phyloP scores from a whole-genome alignment of 768 basidiomycete genomes.

The Kwoniella dejecticola region DNA sequence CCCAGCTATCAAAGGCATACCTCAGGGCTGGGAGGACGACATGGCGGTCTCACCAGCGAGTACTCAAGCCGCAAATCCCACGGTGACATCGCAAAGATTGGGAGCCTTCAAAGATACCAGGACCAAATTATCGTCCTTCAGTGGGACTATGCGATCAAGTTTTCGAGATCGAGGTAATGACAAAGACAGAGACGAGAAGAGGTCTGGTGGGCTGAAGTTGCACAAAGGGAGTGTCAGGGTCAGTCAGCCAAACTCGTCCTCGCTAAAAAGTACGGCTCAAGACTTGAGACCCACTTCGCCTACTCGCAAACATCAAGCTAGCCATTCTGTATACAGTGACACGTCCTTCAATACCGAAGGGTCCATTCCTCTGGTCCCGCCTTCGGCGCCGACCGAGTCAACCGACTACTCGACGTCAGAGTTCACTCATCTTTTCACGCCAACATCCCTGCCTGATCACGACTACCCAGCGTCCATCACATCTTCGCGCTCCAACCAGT shows the following conservation, averaged over 20 bases:
- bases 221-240: constrained; percentile 9
- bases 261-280: neutral
- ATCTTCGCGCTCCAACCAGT: constrained; percentile 19
- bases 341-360: constrained; percentile 4
- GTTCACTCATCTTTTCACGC: constrained; percentile 29
- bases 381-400: constrained; percentile 3
- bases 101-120: constrained; percentile 15
- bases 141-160: constrained; percentile 8
- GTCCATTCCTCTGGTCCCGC: constrained; percentile 9
- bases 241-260: constrained; percentile 2
- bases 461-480: constrained; percentile 16
- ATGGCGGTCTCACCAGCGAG: constrained; percentile 1
- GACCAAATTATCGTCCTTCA: constrained; percentile 20
- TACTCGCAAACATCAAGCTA: neutral
- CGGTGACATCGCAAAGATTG: neutral
- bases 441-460: neutral
- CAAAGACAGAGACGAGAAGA: neutral
- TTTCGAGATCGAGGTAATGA: constrained; percentile 5
- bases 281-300: constrained; percentile 6
- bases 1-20: constrained; percentile 28
- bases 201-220: neutral
- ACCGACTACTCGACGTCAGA: constrained; percentile 16
- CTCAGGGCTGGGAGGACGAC: constrained; percentile 42
- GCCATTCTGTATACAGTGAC: constrained; percentile 10
- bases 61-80: neutral